Base-by-base conservation (phyloP, 768 basidiomycete species). In the Lactifluus volemus region DNA sequence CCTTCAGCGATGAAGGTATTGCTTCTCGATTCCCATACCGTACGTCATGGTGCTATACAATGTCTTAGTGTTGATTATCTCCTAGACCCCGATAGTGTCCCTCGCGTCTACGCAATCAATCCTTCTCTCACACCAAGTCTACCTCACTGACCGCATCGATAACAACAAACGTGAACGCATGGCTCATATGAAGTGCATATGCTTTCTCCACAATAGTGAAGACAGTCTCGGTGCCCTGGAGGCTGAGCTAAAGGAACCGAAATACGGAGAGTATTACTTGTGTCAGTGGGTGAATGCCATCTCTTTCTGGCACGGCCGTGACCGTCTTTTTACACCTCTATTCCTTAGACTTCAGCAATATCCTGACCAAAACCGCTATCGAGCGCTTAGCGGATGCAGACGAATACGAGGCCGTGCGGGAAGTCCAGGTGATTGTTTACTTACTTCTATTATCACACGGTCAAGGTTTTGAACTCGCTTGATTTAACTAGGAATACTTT, bases 261-360 rank as follows among this genome's bases (percentile, higher is more conserved):
- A 89, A 74, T 99, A 98, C 69, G 94, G 94, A 72, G 93, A 94
- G 76, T 99, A 99, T 76, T 98, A 96, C 80, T 77, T 99, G 71
- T 99, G 96, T 98, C 83, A 88, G 96, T 92, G 78, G 81, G 86
- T 89, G 84, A 81, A 77, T 81, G 75, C 74, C 68, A 68, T 50
- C 55, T 49, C 39, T 34, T 49, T 25, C 49, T 50, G 48, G n/a
- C 50, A 53, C 41, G 6, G 25, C 47, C 29, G 53, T 60, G 52
- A 59, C 50, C 60, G 53, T 45, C 39, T 30, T 58, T 39, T 25
- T 53, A 45, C 48, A 42, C 47, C 42, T 32, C 49, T 49, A 51
- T 47, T 21, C 53, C 50, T 57, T 60, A 98, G 96, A 97, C 74
- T 99, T 99, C 71, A 98, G 94, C 75, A 98, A 94, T 68, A 84